Percentiles rank a stretch among this genome's conserved stretches.
Conservation (phyloP, 352 stramenopile species). For the Pythium apleroticum region DNA sequence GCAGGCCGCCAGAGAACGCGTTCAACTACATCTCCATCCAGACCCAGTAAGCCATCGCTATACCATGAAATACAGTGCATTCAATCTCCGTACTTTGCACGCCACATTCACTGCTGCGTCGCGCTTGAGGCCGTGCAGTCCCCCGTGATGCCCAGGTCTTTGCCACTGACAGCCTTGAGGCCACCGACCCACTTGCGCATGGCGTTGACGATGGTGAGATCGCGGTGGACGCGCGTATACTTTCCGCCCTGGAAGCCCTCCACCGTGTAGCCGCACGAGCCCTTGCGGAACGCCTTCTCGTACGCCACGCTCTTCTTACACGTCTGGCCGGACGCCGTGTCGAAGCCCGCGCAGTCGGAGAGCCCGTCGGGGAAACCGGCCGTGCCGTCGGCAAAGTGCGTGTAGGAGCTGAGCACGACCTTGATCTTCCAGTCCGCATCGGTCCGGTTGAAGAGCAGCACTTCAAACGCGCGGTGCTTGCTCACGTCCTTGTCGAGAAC, state of each 20-base stretch:
- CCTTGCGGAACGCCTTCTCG: constrained; percentile 47
- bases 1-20: background rate
- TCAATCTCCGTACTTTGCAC: background rate
- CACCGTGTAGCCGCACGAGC: constrained; percentile 53
- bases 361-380: constrained; percentile 45
- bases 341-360: constrained; percentile 30
- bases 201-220: constrained; percentile 60
- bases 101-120: background rate
- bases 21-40: constrained; percentile 21
- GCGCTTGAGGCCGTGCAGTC: background rate
- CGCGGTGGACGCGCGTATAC: constrained; percentile 49
- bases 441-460: constrained; percentile 44
- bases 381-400: constrained; percentile 28
- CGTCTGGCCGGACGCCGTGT: constrained; percentile 29
- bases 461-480: constrained; percentile 54
- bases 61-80: background rate
- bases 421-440: constrained; percentile 55
- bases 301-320: constrained; percentile 39
- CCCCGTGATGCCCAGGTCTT: constrained; percentile 40
- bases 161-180: constrained; percentile 32
- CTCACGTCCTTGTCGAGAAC: constrained; percentile 50
- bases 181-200: constrained; percentile 40
- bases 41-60: constrained; percentile 6
- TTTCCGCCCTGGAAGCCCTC: constrained; percentile 18
- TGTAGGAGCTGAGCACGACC: constrained; percentile 71